Base-by-base conservation (phyloP, 495 filamentous ascomycete genomes). In the Evansstolkia leycettana region DNA sequence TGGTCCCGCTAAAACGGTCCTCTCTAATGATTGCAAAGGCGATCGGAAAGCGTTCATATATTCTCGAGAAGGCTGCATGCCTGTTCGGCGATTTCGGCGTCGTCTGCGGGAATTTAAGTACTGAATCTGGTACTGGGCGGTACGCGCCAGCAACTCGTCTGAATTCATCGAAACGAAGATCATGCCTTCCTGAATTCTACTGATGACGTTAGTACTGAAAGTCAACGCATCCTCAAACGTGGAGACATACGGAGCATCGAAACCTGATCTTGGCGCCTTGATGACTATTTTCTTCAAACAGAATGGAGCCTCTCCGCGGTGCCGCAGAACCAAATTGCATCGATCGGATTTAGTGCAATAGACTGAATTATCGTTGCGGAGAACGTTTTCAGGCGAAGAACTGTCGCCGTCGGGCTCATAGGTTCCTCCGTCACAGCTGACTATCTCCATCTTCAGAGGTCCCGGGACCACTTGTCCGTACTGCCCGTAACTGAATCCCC, bases 151-250 rank as follows among this genome's bases (percentile, higher is more conserved):
- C 11, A 93, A 65, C 36, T 89, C 81, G 38, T 88, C 73, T 9
- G 73, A 67, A 12, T 72, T 70, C 87, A 94, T 93, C 4, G 83
- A 75, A 25, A 95, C 70, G 51, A 95, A 94, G 5, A 96, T 73
- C 78, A 94, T 82, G 15, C 89, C 89, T 66, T 92, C 85, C 61
- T 88, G 83, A 31, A 94, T 79, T 34, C 84, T 92, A 45, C 17
- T 14, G 28, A 32, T 20, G 33, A 25, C 27, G 47, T 46, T 50
- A 46, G 51, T 52, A 35, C 48, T 16, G 5, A 37, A 28, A n/a
- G 11, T 11, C 26, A 6, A 33, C 8, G n/a, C 28, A 32, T 17
- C n/a, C 5, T 31, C 19, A 38, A 33, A 19, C 7, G 35, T 8
- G 17, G 18, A 20, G 31, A 73, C 87, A 53, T 72, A 94, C 86